Evolutionary conservation across 83 land plant genomes (phyloP).

Genomic region (Thuja plicata): DNA sequence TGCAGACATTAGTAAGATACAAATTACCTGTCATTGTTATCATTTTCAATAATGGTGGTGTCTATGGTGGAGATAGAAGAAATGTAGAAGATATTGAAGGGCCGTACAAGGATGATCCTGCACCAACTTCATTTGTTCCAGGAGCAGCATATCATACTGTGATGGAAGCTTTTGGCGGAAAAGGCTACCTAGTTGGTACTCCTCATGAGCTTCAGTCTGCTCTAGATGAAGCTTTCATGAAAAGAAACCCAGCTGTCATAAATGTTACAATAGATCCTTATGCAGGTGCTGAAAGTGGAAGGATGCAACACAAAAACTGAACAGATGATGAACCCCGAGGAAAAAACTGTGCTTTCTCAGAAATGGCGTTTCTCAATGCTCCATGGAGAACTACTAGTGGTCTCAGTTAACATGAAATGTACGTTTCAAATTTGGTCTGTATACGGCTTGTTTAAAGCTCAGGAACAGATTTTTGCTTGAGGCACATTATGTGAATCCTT

Average conservation of each 20-base stretch:
- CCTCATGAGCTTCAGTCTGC: slow-evolving; percentile 78
- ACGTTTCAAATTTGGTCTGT: neutral
- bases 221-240: slow-evolving; percentile 65
- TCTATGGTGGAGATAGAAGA: slow-evolving; percentile 96
- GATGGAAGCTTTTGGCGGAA: slow-evolving; percentile 96
- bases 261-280: slow-evolving; percentile 89
- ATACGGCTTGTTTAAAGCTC: neutral
- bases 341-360: neutral
- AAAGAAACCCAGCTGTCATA: slow-evolving; percentile 75
- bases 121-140: slow-evolving; percentile 95
- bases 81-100: slow-evolving; percentile 75
- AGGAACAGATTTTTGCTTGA: neutral
- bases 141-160: slow-evolving; percentile 81
- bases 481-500: neutral
- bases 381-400: neutral
- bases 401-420: neutral
- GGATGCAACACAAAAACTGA: slow-evolving; percentile 92
- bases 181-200: slow-evolving; percentile 84
- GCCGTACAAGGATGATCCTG: slow-evolving; percentile 88
- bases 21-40: slow-evolving; percentile 85
- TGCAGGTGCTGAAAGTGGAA: slow-evolving; percentile 97
- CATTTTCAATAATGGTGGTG: slow-evolving; percentile 96
- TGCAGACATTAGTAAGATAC: slow-evolving; percentile 94
- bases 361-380: neutral
- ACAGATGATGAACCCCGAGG: neutral